phyloP scores from a whole-genome alignment of 2,329 filamentous ascomycete species.

The Penicillium aurantiogriseum region DNA sequence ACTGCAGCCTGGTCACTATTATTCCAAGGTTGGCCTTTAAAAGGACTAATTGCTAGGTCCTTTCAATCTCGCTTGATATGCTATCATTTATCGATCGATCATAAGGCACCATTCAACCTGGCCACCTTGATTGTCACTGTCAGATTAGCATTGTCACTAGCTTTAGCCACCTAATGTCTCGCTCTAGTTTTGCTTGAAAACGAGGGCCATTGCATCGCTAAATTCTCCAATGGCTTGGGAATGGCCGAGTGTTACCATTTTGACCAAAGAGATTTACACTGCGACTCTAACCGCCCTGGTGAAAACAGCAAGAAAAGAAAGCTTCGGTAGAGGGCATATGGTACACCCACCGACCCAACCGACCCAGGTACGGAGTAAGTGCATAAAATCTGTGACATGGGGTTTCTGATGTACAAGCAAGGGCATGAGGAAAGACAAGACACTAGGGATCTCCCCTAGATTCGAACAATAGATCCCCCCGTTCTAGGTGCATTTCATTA shows the following conservation, averaged over 20 bases:
- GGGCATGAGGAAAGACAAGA: not conserved
- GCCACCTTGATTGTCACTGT: too few species aligned
- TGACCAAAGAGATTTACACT: not conserved
- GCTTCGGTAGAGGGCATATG: not conserved
- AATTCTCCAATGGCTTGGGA: not conserved
- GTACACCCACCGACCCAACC: not conserved
- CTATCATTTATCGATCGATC: too few species aligned
- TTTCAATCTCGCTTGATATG: too few species aligned
- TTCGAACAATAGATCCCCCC: not conserved
- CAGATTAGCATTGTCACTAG: not conserved
- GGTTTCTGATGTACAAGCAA: conserved; percentile 9
- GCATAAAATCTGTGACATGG: conserved; percentile 8
- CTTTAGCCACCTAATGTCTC: not conserved
- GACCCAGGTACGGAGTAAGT: not conserved
- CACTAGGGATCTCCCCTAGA: conserved; percentile 11
- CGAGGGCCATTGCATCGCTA: too few species aligned
- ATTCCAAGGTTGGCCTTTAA: too few species aligned
- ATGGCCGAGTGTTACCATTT: not conserved
- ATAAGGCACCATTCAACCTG: too few species aligned
- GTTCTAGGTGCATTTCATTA: not conserved
- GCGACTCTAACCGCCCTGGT: not conserved
- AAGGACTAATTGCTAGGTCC: too few species aligned
- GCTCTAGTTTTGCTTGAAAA: not conserved
- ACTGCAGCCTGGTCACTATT: not conserved
- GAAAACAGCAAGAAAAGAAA: too few species aligned